Evolutionary conservation across 116 monocot species (phyloP).

Genomic region (Papilionanthe hybrid): DNA sequence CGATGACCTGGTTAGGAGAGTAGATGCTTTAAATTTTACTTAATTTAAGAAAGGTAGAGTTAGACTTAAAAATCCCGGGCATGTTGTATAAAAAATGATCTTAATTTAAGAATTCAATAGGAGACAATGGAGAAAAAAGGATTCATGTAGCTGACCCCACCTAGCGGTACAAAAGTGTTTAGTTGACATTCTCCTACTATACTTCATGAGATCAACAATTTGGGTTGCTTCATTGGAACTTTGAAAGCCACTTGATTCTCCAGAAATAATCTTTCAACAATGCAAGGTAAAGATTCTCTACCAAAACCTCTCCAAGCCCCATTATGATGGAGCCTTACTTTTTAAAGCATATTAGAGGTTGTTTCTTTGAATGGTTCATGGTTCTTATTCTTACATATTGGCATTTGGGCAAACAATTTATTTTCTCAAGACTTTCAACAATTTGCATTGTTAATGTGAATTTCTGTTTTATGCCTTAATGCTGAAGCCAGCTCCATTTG

Average conservation of each 20-base stretch:
- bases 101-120: no score
- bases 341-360: background rate
- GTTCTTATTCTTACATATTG: conserved; percentile 1
- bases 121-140: no score
- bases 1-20: no score
- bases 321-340: background rate
- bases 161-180: no score
- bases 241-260: background rate
- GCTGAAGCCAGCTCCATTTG: conserved; percentile 1
- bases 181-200: background rate
- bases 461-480: background rate
- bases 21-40: no score
- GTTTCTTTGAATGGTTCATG: background rate
- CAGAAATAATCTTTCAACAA: background rate
- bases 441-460: background rate
- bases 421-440: background rate
- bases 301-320: background rate
- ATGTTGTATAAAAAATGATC: no score
- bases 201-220: background rate
- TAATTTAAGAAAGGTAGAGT: no score
- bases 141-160: no score
- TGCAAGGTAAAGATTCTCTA: background rate
- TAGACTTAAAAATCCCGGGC: no score
- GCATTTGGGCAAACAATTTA: background rate
- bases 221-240: background rate